These are phyloP conservation scores for Cercospora sesami DNA, from an alignment of 2,329 filamentous ascomycete species.

Conservation along the genomic window DNA sequence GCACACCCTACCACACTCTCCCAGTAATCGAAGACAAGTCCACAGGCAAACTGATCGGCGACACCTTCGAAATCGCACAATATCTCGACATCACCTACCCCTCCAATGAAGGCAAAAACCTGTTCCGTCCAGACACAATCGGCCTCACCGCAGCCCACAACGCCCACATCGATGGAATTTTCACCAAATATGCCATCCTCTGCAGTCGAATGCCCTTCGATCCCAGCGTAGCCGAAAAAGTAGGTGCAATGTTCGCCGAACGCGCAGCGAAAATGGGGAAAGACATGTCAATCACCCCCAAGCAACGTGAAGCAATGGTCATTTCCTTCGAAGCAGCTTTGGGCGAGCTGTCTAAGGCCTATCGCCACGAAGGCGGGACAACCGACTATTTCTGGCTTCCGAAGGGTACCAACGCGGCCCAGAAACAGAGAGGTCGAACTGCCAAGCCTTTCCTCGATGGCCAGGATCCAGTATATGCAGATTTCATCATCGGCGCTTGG, in stretches of 20 bases:
- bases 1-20: slow-evolving; percentile 60
- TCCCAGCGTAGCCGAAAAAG: slow-evolving; percentile 48
- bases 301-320: slow-evolving; percentile 44
- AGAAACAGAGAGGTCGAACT: slow-evolving; percentile 23
- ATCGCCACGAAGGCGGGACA: slow-evolving; percentile 39
- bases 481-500: slow-evolving; percentile 60
- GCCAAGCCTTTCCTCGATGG: slow-evolving; percentile 55
- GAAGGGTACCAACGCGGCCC: slow-evolving; percentile 22
- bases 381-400: slow-evolving; percentile 30
- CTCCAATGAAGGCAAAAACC: slow-evolving; percentile 40
- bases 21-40: slow-evolving; percentile 56
- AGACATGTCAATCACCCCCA: slow-evolving; percentile 41
- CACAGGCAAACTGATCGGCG: slow-evolving; percentile 52
- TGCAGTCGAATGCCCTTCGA: slow-evolving; percentile 53
- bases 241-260: slow-evolving; percentile 51
- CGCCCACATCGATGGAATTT: slow-evolving; percentile 55
- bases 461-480: slow-evolving; percentile 51
- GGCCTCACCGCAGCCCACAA: slow-evolving; percentile 54
- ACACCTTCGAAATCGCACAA: slow-evolving; percentile 66
- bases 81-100: slow-evolving; percentile 59
- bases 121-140: slow-evolving; percentile 50
- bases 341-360: slow-evolving; percentile 47
- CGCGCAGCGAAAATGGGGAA: slow-evolving; percentile 45
- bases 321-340: slow-evolving; percentile 47
- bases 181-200: slow-evolving; percentile 51